Evolutionary conservation across 2,329 filamentous ascomycete genomes (phyloP).

Genomic region (Talaromyces sp.): DNA sequence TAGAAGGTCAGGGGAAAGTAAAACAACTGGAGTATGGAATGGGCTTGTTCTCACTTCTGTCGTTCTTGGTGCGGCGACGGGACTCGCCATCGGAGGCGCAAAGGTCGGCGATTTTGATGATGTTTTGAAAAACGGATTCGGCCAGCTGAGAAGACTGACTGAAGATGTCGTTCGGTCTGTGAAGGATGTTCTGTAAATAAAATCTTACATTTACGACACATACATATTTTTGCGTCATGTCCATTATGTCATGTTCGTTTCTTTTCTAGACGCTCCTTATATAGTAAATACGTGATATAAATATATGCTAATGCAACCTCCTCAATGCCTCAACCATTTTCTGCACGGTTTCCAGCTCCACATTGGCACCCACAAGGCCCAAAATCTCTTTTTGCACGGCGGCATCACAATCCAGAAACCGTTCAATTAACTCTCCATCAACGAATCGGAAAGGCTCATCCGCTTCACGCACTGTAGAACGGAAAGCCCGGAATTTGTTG

Average conservation of each 20-base stretch:
- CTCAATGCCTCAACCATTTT: conserved; percentile 55
- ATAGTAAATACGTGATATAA: background rate
- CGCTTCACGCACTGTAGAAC: conserved; percentile 62
- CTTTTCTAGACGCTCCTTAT: background rate
- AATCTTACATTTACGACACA: background rate
- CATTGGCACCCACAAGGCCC: conserved; percentile 43
- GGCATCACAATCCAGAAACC: conserved; percentile 68
- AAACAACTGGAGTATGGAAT: background rate
- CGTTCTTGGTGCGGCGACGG: conserved; percentile 10
- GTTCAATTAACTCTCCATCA: conserved; percentile 85
- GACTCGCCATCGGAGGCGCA: background rate
- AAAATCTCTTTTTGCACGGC: conserved; percentile 51
- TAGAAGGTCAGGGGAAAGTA: background rate
- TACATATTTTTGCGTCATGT: background rate
- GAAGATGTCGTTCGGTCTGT: background rate
- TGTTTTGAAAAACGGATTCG: conserved; percentile 8
- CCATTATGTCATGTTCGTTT: background rate
- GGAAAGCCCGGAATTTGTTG: conserved; percentile 74
- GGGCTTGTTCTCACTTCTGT: conserved; percentile 1
- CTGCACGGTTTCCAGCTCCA: conserved; percentile 56
- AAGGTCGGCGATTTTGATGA: conserved; percentile 5
- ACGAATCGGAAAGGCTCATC: conserved; percentile 81
- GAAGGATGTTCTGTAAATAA: background rate
- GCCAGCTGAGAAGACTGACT: conserved; percentile 4
- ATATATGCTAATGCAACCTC: conserved; percentile 41